phyloP scores from a whole-genome alignment of 2,329 filamentous ascomycete species.

The Aureobasidium zeae region DNA sequence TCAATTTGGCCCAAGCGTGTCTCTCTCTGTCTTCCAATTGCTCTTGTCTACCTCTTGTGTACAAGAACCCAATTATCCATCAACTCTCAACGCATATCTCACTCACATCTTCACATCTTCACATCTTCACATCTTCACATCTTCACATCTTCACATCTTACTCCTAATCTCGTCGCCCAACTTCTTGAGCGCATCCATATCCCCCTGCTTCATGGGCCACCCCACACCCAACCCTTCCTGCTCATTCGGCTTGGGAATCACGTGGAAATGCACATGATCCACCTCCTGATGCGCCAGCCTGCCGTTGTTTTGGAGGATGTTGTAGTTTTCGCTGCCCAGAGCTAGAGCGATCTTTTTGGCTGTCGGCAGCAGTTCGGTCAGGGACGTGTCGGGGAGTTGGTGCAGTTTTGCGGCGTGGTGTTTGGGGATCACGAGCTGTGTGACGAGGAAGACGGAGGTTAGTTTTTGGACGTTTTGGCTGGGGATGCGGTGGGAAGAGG shows the following conservation, averaged over 20 bases:
- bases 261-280: slow-evolving; percentile 91
- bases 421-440: slow-evolving; percentile 93
- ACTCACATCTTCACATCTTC: no score
- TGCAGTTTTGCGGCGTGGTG: slow-evolving; percentile 82
- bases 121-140: background rate
- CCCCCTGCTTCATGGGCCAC: slow-evolving; percentile 67
- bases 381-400: slow-evolving; percentile 84
- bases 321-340: slow-evolving; percentile 71
- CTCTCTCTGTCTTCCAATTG: background rate
- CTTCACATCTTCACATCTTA: slow-evolving; percentile 56
- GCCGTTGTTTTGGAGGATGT: slow-evolving; percentile 95
- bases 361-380: slow-evolving; percentile 74
- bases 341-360: slow-evolving; percentile 80
- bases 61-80: no score
- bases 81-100: no score
- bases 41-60: background rate
- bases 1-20: slow-evolving; percentile 1
- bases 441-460: background rate
- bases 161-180: slow-evolving; percentile 76
- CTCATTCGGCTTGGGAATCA: slow-evolving; percentile 92
- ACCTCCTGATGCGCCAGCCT: slow-evolving; percentile 84
- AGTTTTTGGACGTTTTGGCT: background rate
- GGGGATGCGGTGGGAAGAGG: slow-evolving; percentile 8
- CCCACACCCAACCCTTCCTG: slow-evolving; percentile 66
- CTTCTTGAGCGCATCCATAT: slow-evolving; percentile 76